phyloP scores from a whole-genome alignment of 2,329 filamentous ascomycete species.

The Didymella sp. region DNA sequence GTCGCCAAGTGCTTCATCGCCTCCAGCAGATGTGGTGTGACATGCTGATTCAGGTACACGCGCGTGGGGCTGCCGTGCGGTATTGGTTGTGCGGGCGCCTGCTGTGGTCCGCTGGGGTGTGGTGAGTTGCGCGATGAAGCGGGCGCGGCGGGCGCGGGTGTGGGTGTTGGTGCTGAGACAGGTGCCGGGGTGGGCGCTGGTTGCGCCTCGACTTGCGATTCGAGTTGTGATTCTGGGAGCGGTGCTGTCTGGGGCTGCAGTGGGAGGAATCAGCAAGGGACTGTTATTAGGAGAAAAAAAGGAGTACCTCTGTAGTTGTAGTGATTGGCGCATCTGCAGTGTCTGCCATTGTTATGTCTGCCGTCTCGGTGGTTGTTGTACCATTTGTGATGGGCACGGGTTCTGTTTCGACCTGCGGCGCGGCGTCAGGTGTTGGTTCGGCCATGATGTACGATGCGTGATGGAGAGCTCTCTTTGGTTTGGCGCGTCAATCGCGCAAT shows the following conservation, averaged over 20 bases:
- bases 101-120: constrained; percentile 36
- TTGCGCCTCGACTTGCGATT: constrained; percentile 5
- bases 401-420: constrained; percentile 28
- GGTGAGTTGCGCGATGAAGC: constrained; percentile 47
- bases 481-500: background rate
- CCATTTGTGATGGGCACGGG: constrained; percentile 34
- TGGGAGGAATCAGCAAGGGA: background rate
- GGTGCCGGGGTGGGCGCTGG: constrained; percentile 14
- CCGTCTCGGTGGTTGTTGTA: constrained; percentile 12
- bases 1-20: constrained; percentile 60
- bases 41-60: constrained; percentile 58
- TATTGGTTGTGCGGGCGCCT: constrained; percentile 48
- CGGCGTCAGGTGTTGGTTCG: constrained; percentile 26
- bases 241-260: constrained; percentile 19
- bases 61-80: constrained; percentile 58
- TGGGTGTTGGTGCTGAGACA: constrained; percentile 17
- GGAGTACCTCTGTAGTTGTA: background rate
- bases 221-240: constrained; percentile 1
- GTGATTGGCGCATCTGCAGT: constrained; percentile 15
- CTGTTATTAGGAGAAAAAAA: background rate
- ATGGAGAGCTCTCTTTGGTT: background rate
- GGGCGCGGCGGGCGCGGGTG: constrained; percentile 23
- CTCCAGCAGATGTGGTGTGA: constrained; percentile 60
- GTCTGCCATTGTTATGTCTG: constrained; percentile 25
- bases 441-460: constrained; percentile 21